These are phyloP conservation scores for Fagopyrum tataricum DNA, from an alignment of 148 eudicot genomes.

Conservation along the genomic window DNA sequence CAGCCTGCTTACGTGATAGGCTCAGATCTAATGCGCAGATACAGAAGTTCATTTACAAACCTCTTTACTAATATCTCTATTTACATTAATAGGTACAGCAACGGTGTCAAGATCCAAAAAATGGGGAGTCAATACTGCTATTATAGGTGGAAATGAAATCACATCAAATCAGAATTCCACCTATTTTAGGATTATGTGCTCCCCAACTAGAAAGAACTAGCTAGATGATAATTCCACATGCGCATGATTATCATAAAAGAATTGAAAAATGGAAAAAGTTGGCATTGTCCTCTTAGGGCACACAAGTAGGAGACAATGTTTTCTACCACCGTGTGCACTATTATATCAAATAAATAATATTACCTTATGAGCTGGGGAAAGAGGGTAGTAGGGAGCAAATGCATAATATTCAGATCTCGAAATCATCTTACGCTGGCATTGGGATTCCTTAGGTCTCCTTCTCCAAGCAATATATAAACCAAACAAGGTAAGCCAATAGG, in stretches of 20 bases:
- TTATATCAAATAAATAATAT: background rate
- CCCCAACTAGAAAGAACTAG: no score
- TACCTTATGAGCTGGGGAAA: no score
- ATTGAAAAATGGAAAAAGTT: background rate
- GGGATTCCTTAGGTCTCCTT: no score
- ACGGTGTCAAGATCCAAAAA: background rate
- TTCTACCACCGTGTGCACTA: background rate
- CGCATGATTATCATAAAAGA: background rate
- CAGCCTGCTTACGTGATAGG: no score
- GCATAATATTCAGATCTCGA: background rate
- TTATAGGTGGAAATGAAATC: background rate
- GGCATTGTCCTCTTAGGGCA: background rate
- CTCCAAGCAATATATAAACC: no score
- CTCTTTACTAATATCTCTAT: no score
- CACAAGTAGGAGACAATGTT: background rate
- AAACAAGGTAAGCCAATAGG: no score
- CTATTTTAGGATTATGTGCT: background rate
- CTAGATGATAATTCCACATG: background rate
- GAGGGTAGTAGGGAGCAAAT: constrained; percentile 1
- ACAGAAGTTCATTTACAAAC: no score
- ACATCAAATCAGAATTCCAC: background rate
- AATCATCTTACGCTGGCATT: background rate
- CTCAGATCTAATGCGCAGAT: no score
- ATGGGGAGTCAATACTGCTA: background rate
- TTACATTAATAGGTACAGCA: no score